These are phyloP conservation scores for Malus hybrid DNA, from an alignment of 331 rosid genomes.

Conservation along the genomic window DNA sequence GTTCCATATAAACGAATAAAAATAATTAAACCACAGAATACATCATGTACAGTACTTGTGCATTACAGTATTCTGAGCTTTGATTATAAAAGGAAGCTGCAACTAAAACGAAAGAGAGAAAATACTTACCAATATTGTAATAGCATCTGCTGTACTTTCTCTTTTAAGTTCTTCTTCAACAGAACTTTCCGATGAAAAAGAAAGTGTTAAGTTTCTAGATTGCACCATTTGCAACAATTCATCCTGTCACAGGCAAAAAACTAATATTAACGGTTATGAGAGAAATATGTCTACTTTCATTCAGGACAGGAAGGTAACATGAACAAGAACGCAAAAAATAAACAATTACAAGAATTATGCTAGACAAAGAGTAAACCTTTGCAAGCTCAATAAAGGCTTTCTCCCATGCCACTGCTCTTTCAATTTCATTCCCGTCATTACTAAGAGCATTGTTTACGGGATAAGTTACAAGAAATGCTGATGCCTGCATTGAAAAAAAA, in stretches of 20 bases:
- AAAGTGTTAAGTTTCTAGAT: conserved; percentile 70
- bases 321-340: background rate
- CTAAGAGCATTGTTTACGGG: conserved; percentile 82
- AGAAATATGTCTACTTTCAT: background rate
- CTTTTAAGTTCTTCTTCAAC: conserved; percentile 91
- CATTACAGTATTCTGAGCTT: background rate
- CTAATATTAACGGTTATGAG: background rate
- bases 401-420: conserved; percentile 92
- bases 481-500: conserved; percentile 61
- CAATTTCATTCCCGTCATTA: conserved; percentile 56
- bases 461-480: conserved; percentile 78
- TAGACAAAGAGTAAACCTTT: conserved; percentile 51
- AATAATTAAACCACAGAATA: background rate
- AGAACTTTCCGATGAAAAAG: conserved; percentile 98
- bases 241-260: conserved; percentile 38
- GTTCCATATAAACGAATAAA: background rate
- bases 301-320: conserved; percentile 6
- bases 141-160: conserved; percentile 93
- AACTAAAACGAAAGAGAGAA: conserved; percentile 8
- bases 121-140: conserved; percentile 72
- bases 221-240: conserved; percentile 75
- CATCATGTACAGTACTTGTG: background rate
- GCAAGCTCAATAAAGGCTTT: conserved; percentile 79
- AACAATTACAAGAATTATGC: background rate
- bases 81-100: background rate